Evolutionary conservation across 345 rosid species (phyloP), one percentile per base, ranked within the genome.

Genomic region (Punica granatum): DNA sequence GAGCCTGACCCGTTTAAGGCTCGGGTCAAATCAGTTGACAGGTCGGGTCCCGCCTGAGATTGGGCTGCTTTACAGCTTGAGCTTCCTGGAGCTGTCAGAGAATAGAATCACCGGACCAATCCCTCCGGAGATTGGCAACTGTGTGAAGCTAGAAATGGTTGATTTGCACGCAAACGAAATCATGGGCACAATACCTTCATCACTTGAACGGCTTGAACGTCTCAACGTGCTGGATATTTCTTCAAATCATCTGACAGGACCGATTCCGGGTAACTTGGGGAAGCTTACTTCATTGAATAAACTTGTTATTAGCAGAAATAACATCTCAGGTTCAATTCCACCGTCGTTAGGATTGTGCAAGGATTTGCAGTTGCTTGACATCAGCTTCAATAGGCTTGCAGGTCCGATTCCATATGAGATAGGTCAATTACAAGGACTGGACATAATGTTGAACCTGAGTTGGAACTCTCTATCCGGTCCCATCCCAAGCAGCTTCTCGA

Each of bases 211-310:
- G 37, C 89, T 88, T 23, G 63, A 66, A 36, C 69, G 67, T 37
- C 81, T 88, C 39, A 84, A 85, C 60, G 82, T 85, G 36, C 68
- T 88, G 67, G 90, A 88, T 75, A 75, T 88, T 34, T 88, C 94
- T 25, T 64, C 35, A 51, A 85, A 88, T 74, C 36, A 49, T 30
- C 66, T 88, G 64, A 72, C 65, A 48, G 89, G 89, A 60, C 48
- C 66, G 67, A 76, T 88, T 53, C 87, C 87, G 28, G 77, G 62
- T 65, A 81, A 74, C 33, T 60, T 88, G 32, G 88, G 94, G 61
- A 81, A 75, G 75, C 84, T 88, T 7, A 72, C 82, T 66, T 84
- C 84, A 26, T 71, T 88, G 26, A 88, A 79, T 72, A 88, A 85
- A 62, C 77, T 88, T 64, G 65, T 84, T 8, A 46, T 88, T 37